Evolutionary conservation across 768 basidiomycete genomes (phyloP).

Genomic region (Leccinum truebloodii): DNA sequence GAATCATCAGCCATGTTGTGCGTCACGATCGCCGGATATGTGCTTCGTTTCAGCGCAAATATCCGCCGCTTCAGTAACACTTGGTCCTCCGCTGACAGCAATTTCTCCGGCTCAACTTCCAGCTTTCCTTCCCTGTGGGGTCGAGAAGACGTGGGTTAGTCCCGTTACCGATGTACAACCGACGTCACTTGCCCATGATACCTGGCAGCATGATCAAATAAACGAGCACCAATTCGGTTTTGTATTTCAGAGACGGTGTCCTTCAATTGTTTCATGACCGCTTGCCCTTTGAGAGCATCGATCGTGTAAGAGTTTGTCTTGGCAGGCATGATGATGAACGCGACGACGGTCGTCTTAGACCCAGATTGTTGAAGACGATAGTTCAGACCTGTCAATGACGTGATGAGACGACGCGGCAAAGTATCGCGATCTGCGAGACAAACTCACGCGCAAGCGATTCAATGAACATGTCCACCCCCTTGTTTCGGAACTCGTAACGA

Average conservation of each 20-base stretch:
- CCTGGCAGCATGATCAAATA: constrained; percentile 93
- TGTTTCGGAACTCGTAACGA: constrained; percentile 98
- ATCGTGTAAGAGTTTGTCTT: constrained; percentile 95
- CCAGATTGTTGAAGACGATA: constrained; percentile 59
- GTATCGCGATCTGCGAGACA: background rate
- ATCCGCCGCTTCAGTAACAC: constrained; percentile 94
- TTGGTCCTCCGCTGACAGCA: constrained; percentile 91
- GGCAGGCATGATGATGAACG: constrained; percentile 99
- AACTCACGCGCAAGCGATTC: constrained; percentile 85
- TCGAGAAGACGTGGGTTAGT: background rate
- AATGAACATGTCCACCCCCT: constrained; percentile 99
- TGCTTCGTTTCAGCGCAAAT: constrained; percentile 92
- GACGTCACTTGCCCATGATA: constrained; percentile 75
- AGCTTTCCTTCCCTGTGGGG: constrained; percentile 65
- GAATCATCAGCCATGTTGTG: constrained; percentile 98
- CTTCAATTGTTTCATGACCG: constrained; percentile 93
- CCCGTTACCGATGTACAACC: background rate
- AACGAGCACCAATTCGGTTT: constrained; percentile 83
- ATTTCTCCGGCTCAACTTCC: constrained; percentile 68
- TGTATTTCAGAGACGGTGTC: constrained; percentile 97
- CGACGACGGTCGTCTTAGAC: constrained; percentile 85
- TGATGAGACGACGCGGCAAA: background rate
- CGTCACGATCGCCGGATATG: constrained; percentile 94
- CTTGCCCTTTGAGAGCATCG: constrained; percentile 96
- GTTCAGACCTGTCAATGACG: constrained; percentile 48